Base-by-base conservation (phyloP, 192 early-diverging fungal genomes). In the Coemansia reversa region DNA sequence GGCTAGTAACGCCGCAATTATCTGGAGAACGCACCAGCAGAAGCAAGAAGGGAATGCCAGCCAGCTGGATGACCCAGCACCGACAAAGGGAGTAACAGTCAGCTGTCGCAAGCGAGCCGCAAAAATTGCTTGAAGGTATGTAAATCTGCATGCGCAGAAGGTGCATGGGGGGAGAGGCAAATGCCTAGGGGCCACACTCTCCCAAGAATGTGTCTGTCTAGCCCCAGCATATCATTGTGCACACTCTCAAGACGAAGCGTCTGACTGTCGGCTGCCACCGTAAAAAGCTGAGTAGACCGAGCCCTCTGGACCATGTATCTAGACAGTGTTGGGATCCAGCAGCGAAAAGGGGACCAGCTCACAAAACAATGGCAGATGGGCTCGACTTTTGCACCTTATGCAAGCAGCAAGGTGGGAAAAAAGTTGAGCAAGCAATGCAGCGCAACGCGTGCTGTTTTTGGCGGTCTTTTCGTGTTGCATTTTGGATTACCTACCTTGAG, bases 391-490 rank as follows among this genome's bases (percentile, higher is more conserved):
- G 39, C 2, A 16, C 12, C 39, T 16, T 2, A 14, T 45, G 39
- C 14, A 12, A 5, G 58, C 58, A 60, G 58, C 33, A 52, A 56
- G 27, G 49, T 28, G 47, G 28, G 58, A 39, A 55, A 22, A 22
- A 48, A 22, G 20, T 32, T 22, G 55, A 16, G 49, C 25, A 62
- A 49, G 42, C 16, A 25, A 30, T 24, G 47, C 57, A 47, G 32
- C 50, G 49, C 42, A 29, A 62, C 66, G 66, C 65, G 65, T 61
- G 63, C 27, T 14, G 35, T 22, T 9, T 66, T 76, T 76, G 68
- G 74, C 54, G 74, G 68, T 35, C 57, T 27, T 70, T 76, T 76
- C 68, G 74, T 70, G 74, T 70, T 69, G 55, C 63, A 52, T 57
- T 72, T 63, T 35, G 42, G 55, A 55, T 62, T 51, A 48, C 68